Conservation (phyloP, 805 yeast genomes). For the Saccharomycopsis sp. region DNA sequence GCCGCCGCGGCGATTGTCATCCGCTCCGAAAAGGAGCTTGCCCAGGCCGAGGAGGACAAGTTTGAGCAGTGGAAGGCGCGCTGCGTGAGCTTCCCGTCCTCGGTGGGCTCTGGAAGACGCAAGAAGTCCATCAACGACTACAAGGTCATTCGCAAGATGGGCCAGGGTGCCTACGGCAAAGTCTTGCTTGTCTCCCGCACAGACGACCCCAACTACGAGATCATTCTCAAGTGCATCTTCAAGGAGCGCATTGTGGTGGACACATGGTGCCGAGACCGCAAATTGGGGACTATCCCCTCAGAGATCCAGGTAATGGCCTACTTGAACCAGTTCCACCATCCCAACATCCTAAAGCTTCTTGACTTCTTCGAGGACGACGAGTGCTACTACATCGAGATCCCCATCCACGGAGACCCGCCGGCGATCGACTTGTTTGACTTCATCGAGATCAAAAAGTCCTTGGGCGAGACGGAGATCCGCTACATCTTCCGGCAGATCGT, state of each 20-base stretch:
- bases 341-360: slow-evolving; percentile 74
- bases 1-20: slow-evolving; percentile 21
- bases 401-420: slow-evolving; percentile 83
- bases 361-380: slow-evolving; percentile 92
- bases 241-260: slow-evolving; percentile 92
- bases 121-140: slow-evolving; percentile 70
- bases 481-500: slow-evolving; percentile 73
- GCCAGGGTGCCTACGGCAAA: slow-evolving; percentile 96
- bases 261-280: slow-evolving; percentile 93
- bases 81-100: slow-evolving; percentile 34
- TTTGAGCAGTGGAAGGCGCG: slow-evolving; percentile 31
- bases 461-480: slow-evolving; percentile 74
- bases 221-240: slow-evolving; percentile 82
- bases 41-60: slow-evolving; percentile 39
- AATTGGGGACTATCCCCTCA: slow-evolving; percentile 89
- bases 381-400: slow-evolving; percentile 85
- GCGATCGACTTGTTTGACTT: slow-evolving; percentile 90
- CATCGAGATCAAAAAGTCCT: slow-evolving; percentile 76
- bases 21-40: slow-evolving; percentile 36
- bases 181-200: slow-evolving; percentile 74
- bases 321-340: slow-evolving; percentile 73
- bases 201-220: slow-evolving; percentile 53
- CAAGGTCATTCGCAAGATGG: slow-evolving; percentile 66
- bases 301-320: slow-evolving; percentile 90
- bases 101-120: slow-evolving; percentile 63